Conservation (phyloP, 208 protist genomes). For the Strigomonas culicis region DNA sequence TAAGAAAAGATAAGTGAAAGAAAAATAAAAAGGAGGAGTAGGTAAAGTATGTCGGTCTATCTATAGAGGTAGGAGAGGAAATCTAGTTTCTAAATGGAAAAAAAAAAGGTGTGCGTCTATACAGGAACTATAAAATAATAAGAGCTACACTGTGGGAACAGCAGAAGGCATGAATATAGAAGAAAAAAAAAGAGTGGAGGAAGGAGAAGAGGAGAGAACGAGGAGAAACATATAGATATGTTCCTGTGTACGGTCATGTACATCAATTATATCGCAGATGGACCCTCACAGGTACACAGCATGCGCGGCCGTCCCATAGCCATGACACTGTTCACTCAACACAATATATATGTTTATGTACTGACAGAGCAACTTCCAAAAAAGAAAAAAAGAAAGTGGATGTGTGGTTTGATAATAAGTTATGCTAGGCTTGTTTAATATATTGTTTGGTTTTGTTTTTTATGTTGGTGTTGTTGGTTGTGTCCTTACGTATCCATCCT, state of each 20-base stretch:
- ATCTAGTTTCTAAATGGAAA: no score
- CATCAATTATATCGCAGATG: not conserved
- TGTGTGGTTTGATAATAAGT: no score
- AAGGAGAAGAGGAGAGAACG: constrained; percentile 8
- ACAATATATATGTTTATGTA: no score
- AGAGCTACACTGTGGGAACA: not conserved
- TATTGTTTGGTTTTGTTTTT: no score
- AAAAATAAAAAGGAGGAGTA: not conserved
- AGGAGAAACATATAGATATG: not conserved
- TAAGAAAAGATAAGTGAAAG: constrained; percentile 12
- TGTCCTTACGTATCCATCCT: no score
- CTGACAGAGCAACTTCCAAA: no score
- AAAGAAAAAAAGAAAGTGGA: no score
- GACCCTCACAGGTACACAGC: no score
- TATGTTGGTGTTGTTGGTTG: no score
- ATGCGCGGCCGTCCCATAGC: no score
- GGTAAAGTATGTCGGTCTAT: constrained; percentile 2
- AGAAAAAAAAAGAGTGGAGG: not conserved
- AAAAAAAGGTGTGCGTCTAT: constrained; percentile 8
- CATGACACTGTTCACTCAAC: no score
- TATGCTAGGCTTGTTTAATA: no score
- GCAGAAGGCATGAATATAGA: constrained; percentile 1
- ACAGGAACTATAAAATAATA: constrained; percentile 14
- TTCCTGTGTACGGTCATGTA: not conserved
- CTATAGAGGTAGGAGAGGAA: not conserved